A percentile compares a stretch with the other conserved stretches of the same genome.
Evolutionary conservation across 2,329 filamentous ascomycete genomes (phyloP).

Genomic region (Colletotrichum magnum): DNA sequence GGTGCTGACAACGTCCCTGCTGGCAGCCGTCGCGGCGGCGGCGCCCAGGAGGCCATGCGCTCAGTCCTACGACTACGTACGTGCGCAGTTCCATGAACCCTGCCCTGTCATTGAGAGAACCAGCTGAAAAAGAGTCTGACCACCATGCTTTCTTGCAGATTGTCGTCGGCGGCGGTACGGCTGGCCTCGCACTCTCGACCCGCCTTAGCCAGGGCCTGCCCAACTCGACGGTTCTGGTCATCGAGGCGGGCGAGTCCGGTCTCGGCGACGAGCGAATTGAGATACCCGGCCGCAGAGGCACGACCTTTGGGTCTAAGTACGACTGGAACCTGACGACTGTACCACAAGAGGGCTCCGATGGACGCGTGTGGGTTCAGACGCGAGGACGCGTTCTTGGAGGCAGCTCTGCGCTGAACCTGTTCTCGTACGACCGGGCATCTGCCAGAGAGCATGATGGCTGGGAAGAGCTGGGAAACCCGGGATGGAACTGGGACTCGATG

Average conservation of each 20-base stretch:
- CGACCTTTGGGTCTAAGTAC: constrained; percentile 42
- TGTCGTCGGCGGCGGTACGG: constrained; percentile 39
- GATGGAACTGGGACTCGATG: constrained; percentile 55
- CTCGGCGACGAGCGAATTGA: constrained; percentile 45
- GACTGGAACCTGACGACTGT: constrained; percentile 58
- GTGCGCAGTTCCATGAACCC: neutral
- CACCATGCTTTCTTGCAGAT: constrained; percentile 16
- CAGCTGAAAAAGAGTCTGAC: neutral
- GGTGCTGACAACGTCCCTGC: neutral
- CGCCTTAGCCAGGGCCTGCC: constrained; percentile 43
- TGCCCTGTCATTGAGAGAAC: neutral
- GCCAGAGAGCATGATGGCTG: constrained; percentile 50
- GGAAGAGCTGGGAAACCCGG: constrained; percentile 50
- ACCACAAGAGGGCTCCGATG: constrained; percentile 54
- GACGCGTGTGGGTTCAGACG: constrained; percentile 53
- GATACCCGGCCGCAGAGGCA: constrained; percentile 45
- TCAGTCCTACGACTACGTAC: constrained; percentile 21
- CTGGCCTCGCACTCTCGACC: constrained; percentile 33
- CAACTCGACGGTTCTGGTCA: constrained; percentile 45
- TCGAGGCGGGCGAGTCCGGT: constrained; percentile 48
- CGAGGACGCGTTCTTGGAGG: constrained; percentile 63
- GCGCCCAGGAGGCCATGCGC: neutral
- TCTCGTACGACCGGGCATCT: constrained; percentile 50
- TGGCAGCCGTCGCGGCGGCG: constrained; percentile 3
- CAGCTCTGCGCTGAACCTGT: constrained; percentile 59